These are phyloP conservation scores for Hypoxylon subgilvum DNA, from an alignment of 495 filamentous ascomycete genomes.

Conservation along the genomic window DNA sequence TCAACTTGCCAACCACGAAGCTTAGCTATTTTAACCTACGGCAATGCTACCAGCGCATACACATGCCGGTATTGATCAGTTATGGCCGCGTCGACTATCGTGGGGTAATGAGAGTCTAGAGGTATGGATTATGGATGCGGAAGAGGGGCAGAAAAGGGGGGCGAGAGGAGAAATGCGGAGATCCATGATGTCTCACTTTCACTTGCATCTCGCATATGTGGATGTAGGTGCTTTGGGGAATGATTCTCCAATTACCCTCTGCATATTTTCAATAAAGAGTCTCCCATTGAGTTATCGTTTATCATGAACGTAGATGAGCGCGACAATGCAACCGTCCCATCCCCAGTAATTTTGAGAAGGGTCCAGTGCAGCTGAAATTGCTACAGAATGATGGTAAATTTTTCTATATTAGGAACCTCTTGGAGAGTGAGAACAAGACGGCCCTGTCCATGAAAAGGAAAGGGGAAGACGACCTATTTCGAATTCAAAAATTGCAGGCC, in stretches of 20 bases:
- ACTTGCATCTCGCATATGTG: neutral
- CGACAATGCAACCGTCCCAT: neutral
- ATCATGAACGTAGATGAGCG: neutral
- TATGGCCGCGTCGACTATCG: too few species aligned
- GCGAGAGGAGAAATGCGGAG: conserved; percentile 1
- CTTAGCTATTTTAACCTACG: too few species aligned
- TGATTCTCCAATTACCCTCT: conserved; percentile 10
- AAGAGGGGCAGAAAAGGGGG: conserved; percentile 1
- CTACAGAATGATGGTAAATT: too few species aligned
- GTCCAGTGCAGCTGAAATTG: too few species aligned
- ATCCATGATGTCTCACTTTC: neutral
- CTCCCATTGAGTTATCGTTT: neutral
- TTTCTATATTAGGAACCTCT: too few species aligned
- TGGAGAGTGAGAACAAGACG: too few species aligned
- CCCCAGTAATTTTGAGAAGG: neutral
- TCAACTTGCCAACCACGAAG: too few species aligned
- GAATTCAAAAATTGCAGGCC: too few species aligned
- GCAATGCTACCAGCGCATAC: neutral
- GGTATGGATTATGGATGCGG: conserved; percentile 8
- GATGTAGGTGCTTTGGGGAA: conserved; percentile 12
- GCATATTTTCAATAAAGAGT: conserved; percentile 22
- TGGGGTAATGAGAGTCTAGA: neutral
- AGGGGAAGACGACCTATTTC: too few species aligned
- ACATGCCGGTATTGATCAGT: conserved; percentile 11
- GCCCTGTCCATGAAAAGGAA: too few species aligned